These are phyloP conservation scores for Capronia epimyces DNA, from an alignment of 2,329 filamentous ascomycete genomes.

Conservation along the genomic window DNA sequence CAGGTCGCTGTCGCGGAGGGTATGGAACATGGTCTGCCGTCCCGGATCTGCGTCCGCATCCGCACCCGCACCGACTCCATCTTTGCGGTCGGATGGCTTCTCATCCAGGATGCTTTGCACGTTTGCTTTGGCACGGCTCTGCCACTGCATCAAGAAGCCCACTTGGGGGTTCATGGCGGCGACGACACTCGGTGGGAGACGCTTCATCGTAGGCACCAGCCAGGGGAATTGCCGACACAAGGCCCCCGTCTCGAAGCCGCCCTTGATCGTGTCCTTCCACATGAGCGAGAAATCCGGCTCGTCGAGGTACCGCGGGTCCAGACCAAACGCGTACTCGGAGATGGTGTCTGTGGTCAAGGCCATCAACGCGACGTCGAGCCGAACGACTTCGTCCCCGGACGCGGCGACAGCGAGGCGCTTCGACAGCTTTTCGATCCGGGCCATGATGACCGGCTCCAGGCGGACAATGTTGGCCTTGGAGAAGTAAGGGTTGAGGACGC, in stretches of 20 bases:
- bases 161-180: background rate
- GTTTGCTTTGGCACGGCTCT: background rate
- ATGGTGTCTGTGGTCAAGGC: slow-evolving; percentile 32
- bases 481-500: slow-evolving; percentile 28
- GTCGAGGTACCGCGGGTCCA: slow-evolving; percentile 2
- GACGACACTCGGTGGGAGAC: background rate
- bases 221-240: slow-evolving; percentile 6
- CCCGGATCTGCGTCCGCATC: background rate
- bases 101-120: slow-evolving; percentile 10
- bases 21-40: slow-evolving; percentile 30
- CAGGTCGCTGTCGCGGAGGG: slow-evolving; percentile 27
- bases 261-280: slow-evolving; percentile 14
- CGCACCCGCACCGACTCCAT: background rate
- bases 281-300: slow-evolving; percentile 13
- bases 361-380: slow-evolving; percentile 31
- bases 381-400: slow-evolving; percentile 5
- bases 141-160: slow-evolving; percentile 1
- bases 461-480: slow-evolving; percentile 22
- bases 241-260: slow-evolving; percentile 8
- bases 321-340: slow-evolving; percentile 21
- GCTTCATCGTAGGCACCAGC: background rate
- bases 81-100: slow-evolving; percentile 2
- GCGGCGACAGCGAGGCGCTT: slow-evolving; percentile 14
- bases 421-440: slow-evolving; percentile 28
- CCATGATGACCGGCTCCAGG: slow-evolving; percentile 30